Percentiles rank a stretch among this genome's conserved stretches.
These are phyloP conservation scores for Penicillium olsonii DNA, from an alignment of 2,329 filamentous ascomycete species.

Conservation along the genomic window DNA sequence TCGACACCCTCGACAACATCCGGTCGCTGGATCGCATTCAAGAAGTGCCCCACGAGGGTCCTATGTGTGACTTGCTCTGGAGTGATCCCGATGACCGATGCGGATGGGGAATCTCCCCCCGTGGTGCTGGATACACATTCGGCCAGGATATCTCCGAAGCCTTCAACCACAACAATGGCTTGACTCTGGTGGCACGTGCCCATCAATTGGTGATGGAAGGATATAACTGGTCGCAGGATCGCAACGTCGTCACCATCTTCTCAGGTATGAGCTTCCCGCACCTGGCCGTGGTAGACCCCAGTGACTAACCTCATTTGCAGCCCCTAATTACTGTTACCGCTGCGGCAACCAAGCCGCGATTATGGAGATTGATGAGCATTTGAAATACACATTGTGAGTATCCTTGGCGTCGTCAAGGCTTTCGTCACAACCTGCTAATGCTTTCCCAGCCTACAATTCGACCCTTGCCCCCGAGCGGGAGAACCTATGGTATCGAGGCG, in stretches of 20 bases:
- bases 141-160: slow-evolving; percentile 97
- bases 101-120: slow-evolving; percentile 93
- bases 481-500: slow-evolving; percentile 98
- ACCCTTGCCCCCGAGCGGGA: slow-evolving; percentile 93
- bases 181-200: slow-evolving; percentile 92
- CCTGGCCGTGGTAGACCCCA: background rate
- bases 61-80: slow-evolving; percentile 98
- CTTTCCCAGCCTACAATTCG: slow-evolving; percentile 86
- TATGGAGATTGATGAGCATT: slow-evolving; percentile 99
- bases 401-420: background rate
- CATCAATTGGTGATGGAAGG: slow-evolving; percentile 99
- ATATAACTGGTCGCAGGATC: slow-evolving; percentile 98
- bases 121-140: slow-evolving; percentile 93
- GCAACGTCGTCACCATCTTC: slow-evolving; percentile 98
- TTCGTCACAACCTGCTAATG: slow-evolving; percentile 7
- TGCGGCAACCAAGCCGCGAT: slow-evolving; percentile 99
- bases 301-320: slow-evolving; percentile 34
- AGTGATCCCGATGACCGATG: slow-evolving; percentile 96
- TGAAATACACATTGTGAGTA: slow-evolving; percentile 98
- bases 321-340: slow-evolving; percentile 95
- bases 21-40: slow-evolving; percentile 93
- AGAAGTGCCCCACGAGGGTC: slow-evolving; percentile 96
- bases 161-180: slow-evolving; percentile 98
- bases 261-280: slow-evolving; percentile 64
- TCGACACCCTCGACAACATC: slow-evolving; percentile 95